Percentiles rank a stretch among this genome's conserved stretches.
These are phyloP conservation scores for Phytophthora chlamydospora DNA, from an alignment of 352 stramenopile genomes.

Conservation along the genomic window DNA sequence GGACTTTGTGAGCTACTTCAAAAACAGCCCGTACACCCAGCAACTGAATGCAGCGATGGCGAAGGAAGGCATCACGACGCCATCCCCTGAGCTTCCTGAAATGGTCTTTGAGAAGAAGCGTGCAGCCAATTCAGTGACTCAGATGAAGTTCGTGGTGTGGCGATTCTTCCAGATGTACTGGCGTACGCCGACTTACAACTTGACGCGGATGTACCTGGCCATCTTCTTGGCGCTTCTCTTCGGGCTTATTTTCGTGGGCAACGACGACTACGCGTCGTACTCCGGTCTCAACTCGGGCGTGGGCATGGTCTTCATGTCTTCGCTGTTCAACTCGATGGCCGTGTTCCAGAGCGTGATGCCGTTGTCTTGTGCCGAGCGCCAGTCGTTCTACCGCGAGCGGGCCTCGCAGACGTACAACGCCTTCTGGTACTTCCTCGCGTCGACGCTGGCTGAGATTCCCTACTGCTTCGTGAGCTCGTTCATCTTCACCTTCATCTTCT, in stretches of 20 bases:
- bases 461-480: slow-evolving; percentile 31
- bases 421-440: slow-evolving; percentile 62
- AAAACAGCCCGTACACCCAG: slow-evolving; percentile 16
- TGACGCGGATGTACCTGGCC: slow-evolving; percentile 64
- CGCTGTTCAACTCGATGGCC: slow-evolving; percentile 69
- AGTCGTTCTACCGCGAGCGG: slow-evolving; percentile 78
- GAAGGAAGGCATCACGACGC: slow-evolving; percentile 30
- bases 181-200: slow-evolving; percentile 70
- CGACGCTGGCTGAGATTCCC: slow-evolving; percentile 40
- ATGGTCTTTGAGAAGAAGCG: slow-evolving; percentile 39
- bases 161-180: slow-evolving; percentile 47
- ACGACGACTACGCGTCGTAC: slow-evolving; percentile 44
- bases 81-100: slow-evolving; percentile 25
- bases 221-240: slow-evolving; percentile 73
- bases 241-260: slow-evolving; percentile 57
- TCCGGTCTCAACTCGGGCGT: slow-evolving; percentile 42
- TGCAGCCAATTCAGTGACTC: slow-evolving; percentile 23
- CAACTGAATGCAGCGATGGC: slow-evolving; percentile 18
- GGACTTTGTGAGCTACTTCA: slow-evolving; percentile 39
- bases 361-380: slow-evolving; percentile 77
- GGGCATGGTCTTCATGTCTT: slow-evolving; percentile 78
- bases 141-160: slow-evolving; percentile 38
- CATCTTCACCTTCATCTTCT: slow-evolving; percentile 78
- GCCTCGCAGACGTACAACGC: slow-evolving; percentile 47
- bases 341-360: slow-evolving; percentile 66